Percentiles rank a stretch among this genome's conserved stretches.
Conservation (phyloP, 2,329 filamentous ascomycete species). For the Penicillium vulpinum region DNA sequence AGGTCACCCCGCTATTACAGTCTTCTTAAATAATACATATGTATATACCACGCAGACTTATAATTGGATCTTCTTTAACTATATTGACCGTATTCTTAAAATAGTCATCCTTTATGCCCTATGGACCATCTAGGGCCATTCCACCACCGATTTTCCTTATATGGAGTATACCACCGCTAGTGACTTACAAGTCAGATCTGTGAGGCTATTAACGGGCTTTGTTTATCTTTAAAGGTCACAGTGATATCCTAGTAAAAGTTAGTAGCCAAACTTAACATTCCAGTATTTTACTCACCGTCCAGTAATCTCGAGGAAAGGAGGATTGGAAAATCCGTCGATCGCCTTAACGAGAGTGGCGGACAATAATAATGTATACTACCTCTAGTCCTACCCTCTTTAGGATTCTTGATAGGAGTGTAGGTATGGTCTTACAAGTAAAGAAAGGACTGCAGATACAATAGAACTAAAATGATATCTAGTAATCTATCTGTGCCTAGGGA, state of each 20-base stretch:
- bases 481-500: too few species aligned
- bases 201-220: background rate
- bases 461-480: too few species aligned
- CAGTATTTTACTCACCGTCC: background rate
- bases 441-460: too few species aligned
- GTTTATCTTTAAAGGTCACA: background rate
- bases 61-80: background rate
- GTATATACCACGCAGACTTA: background rate
- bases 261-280: background rate
- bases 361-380: background rate
- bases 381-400: background rate
- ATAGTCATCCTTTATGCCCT: background rate
- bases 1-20: too few species aligned
- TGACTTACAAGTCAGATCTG: background rate
- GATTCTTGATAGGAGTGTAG: background rate
- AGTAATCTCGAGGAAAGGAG: background rate
- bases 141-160: background rate
- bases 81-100: background rate
- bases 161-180: background rate
- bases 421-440: too few species aligned
- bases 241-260: background rate
- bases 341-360: background rate
- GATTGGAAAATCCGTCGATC: background rate
- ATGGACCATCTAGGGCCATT: too few species aligned
- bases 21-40: too few species aligned